Conservation (phyloP, 192 early-diverging fungal genomes). For the Backusella morwellensis region DNA sequence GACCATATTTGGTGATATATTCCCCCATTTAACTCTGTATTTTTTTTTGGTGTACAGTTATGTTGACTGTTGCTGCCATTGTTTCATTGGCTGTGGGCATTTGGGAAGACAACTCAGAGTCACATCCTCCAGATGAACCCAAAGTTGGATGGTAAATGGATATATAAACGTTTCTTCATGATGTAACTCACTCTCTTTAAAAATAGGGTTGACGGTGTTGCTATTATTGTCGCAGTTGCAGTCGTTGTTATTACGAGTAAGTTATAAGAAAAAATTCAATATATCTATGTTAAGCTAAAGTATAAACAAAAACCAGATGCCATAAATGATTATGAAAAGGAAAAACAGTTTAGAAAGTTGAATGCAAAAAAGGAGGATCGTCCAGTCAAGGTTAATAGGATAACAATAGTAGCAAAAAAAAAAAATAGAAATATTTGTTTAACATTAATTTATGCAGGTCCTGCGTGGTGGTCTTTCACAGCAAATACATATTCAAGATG, state of each 20-base stretch:
- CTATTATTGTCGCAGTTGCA: constrained; percentile 82
- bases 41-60: constrained; percentile 41
- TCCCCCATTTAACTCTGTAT: background rate
- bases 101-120: constrained; percentile 72
- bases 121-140: constrained; percentile 64
- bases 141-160: constrained; percentile 70
- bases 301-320: constrained; percentile 40
- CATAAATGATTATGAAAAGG: constrained; percentile 91
- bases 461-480: constrained; percentile 72
- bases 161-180: background rate
- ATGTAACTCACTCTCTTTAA: background rate
- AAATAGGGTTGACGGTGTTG: constrained; percentile 59
- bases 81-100: constrained; percentile 84
- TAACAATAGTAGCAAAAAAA: background rate
- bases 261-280: background rate
- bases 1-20: background rate
- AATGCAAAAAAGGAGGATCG: constrained; percentile 88
- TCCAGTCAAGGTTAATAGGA: constrained; percentile 54
- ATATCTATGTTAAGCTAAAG: background rate
- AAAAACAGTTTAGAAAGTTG: constrained; percentile 83
- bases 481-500: constrained; percentile 72
- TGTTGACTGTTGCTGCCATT: constrained; percentile 74
- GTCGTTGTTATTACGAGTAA: constrained; percentile 84
- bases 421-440: background rate
- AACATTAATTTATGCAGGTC: constrained; percentile 35